These are phyloP conservation scores for Apiotrichum gamsii DNA, from an alignment of 1,284 basidiomycete genomes.

Conservation along the genomic window DNA sequence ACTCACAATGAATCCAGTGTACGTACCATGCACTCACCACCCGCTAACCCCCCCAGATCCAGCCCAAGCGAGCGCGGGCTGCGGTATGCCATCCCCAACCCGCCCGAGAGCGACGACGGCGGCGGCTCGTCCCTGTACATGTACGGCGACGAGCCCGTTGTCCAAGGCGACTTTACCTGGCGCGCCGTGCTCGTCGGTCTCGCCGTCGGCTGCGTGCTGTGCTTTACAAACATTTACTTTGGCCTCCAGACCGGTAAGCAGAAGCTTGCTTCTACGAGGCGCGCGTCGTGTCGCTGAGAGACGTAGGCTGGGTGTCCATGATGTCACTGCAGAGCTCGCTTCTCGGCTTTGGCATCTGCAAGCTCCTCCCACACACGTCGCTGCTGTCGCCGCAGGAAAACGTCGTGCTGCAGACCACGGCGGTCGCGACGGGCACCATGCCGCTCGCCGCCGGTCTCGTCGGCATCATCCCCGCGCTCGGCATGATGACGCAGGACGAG, in stretches of 20 bases:
- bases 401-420: slow-evolving; percentile 88
- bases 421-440: slow-evolving; percentile 79
- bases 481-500: slow-evolving; percentile 62
- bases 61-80: slow-evolving; percentile 17
- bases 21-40: slow-evolving; percentile 1
- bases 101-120: slow-evolving; percentile 17
- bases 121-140: slow-evolving; percentile 15
- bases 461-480: slow-evolving; percentile 85
- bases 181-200: slow-evolving; percentile 44
- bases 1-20: slow-evolving; percentile 11
- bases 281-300: neutral
- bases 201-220: slow-evolving; percentile 41
- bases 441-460: slow-evolving; percentile 91
- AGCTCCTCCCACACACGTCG: slow-evolving; percentile 56
- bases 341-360: slow-evolving; percentile 80
- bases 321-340: slow-evolving; percentile 93
- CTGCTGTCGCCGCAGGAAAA: slow-evolving; percentile 57
- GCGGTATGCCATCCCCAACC: slow-evolving; percentile 12
- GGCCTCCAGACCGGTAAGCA: slow-evolving; percentile 43
- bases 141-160: slow-evolving; percentile 14
- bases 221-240: slow-evolving; percentile 49
- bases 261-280: too few relatives aligned
- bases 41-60: too few relatives aligned
- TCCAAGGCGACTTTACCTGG: slow-evolving; percentile 41
- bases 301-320: slow-evolving; percentile 52